A percentile compares a stretch with the other conserved stretches of the same genome.
These are phyloP conservation scores for Plectosphaerella sp. DNA, from an alignment of 2,329 filamentous ascomycete species.

Conservation along the genomic window DNA sequence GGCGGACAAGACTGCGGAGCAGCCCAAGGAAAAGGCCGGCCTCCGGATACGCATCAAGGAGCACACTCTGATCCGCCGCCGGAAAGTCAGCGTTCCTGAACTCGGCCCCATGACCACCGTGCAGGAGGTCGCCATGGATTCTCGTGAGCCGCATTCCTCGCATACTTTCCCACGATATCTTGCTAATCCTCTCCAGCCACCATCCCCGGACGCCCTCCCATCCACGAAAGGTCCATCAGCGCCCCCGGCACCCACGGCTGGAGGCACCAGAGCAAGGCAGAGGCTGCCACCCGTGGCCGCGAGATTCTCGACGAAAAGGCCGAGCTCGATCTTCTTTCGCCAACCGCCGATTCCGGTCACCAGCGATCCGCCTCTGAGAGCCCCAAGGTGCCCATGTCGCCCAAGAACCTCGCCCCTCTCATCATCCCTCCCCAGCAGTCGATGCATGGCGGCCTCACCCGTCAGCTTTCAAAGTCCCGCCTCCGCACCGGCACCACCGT, in stretches of 20 bases:
- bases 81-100: slow-evolving; percentile 62
- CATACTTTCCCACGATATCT: neutral
- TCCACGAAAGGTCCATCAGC: slow-evolving; percentile 62
- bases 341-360: slow-evolving; percentile 5
- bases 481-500: slow-evolving; percentile 41
- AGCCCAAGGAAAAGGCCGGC: slow-evolving; percentile 28
- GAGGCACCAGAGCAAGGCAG: slow-evolving; percentile 38
- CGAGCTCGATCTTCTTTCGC: slow-evolving; percentile 15
- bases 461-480: slow-evolving; percentile 37
- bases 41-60: slow-evolving; percentile 54
- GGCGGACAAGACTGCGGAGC: slow-evolving; percentile 35
- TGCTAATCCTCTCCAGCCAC: slow-evolving; percentile 44
- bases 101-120: slow-evolving; percentile 65
- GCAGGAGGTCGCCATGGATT: slow-evolving; percentile 64
- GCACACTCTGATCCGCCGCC: slow-evolving; percentile 50
- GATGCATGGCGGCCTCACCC: slow-evolving; percentile 23
- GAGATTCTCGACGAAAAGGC: slow-evolving; percentile 25
- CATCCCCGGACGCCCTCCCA: slow-evolving; percentile 59
- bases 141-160: slow-evolving; percentile 45
- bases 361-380: slow-evolving; percentile 11
- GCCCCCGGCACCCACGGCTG: slow-evolving; percentile 47
- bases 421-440: slow-evolving; percentile 44
- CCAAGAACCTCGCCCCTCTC: slow-evolving; percentile 51
- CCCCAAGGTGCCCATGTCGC: slow-evolving; percentile 35
- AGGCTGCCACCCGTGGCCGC: slow-evolving; percentile 26